phyloP scores from a whole-genome alignment of 129 eudicot genomes.

The Smallanthus sonchifolius region DNA sequence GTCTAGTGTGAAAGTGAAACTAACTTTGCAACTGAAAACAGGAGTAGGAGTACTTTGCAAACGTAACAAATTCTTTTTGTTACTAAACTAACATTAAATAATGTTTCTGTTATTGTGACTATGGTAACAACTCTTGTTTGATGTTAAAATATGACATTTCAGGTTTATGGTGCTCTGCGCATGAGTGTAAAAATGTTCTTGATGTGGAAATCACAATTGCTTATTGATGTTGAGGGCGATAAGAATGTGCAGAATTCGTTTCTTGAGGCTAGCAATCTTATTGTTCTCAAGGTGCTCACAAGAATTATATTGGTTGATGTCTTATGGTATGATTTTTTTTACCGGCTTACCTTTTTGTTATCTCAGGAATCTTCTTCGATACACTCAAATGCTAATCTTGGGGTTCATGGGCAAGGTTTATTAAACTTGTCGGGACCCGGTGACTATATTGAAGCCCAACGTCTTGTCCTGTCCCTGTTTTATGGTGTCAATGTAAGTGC shows the following conservation, averaged over 20 bases:
- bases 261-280: constrained; percentile 96
- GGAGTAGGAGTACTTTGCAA: neutral
- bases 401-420: constrained; percentile 97
- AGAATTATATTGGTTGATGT: neutral
- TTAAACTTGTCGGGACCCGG: constrained; percentile 95
- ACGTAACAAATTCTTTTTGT: neutral
- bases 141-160: constrained; percentile 10
- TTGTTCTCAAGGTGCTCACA: constrained; percentile 78
- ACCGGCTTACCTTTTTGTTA: constrained; percentile 14
- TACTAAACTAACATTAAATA: constrained; percentile 8
- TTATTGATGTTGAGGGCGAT: constrained; percentile 90
- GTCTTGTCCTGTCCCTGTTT: constrained; percentile 76
- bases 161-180: constrained; percentile 99
- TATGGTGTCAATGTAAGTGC: constrained; percentile 82
- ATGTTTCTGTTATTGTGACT: neutral
- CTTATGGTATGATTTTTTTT: constrained; percentile 16
- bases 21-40: neutral
- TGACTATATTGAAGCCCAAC: constrained; percentile 88
- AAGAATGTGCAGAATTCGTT: constrained; percentile 77
- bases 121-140: neutral
- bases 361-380: constrained; percentile 77
- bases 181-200: constrained; percentile 97
- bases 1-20: neutral
- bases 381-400: constrained; percentile 92
- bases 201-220: constrained; percentile 90